Percentiles rank a stretch among this genome's conserved stretches.
Conservation (phyloP, 139 green algal species). For the Microglena sp. region DNA sequence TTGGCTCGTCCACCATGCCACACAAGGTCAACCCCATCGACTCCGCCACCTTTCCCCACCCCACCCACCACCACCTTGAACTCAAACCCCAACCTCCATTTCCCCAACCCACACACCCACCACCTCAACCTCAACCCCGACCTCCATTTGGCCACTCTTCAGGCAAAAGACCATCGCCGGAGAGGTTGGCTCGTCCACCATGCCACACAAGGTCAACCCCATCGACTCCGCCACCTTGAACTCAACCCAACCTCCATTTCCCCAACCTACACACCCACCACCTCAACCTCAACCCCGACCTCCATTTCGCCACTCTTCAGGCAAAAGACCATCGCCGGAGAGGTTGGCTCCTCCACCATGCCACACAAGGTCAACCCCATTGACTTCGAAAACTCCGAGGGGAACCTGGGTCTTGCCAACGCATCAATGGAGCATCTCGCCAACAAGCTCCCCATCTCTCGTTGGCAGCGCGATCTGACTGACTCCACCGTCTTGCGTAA, state of each 20-base stretch:
- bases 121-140: no score
- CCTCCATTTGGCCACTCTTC: no score
- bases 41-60: no score
- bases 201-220: conserved; percentile 98
- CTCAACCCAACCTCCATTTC: no score
- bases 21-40: conserved; percentile 99
- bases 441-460: conserved; percentile 85
- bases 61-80: no score
- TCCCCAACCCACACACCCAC: no score
- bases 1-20: conserved; percentile 93
- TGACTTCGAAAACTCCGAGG: conserved; percentile 99
- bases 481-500: conserved; percentile 96
- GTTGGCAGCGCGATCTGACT: conserved; percentile 92
- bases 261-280: no score
- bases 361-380: conserved; percentile 99
- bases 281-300: no score
- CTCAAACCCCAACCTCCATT: no score
- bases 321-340: conserved; percentile 62
- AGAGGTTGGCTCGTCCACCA: conserved; percentile 88
- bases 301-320: no score
- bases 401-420: conserved; percentile 96
- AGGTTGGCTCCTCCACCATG: conserved; percentile 93
- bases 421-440: conserved; percentile 85
- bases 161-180: conserved; percentile 59
- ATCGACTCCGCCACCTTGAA: no score